phyloP scores from a whole-genome alignment of 78 protist species.

The Cavenderia fasciculata region DNA sequence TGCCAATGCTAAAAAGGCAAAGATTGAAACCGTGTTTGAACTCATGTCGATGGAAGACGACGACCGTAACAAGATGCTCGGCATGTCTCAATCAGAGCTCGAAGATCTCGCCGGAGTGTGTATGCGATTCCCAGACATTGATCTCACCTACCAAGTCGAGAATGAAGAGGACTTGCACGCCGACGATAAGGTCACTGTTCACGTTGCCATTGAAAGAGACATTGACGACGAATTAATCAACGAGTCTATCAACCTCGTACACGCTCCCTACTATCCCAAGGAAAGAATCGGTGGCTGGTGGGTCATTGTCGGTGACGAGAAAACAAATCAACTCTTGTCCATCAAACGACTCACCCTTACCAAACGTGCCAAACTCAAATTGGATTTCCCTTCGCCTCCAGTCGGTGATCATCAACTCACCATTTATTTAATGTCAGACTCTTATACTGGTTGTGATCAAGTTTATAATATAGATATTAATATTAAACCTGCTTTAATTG shows the following conservation, averaged over 20 bases:
- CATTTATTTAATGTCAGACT: conserved; percentile 93
- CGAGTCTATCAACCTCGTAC: conserved; percentile 48
- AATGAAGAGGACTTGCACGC: conserved; percentile 45
- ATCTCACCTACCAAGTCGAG: conserved; percentile 40
- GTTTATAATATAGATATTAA: conserved; percentile 81
- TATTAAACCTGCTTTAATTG: conserved; percentile 43
- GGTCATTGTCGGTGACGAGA: conserved; percentile 77
- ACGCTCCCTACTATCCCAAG: conserved; percentile 85
- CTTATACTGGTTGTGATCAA: conserved; percentile 95
- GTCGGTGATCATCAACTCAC: conserved; percentile 81
- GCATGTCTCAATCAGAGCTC: conserved; percentile 37
- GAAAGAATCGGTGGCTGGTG: conserved; percentile 85
- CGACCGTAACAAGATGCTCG: conserved; percentile 71
- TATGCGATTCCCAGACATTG: conserved; percentile 84
- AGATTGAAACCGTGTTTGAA: conserved; percentile 89
- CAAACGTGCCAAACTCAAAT: conserved; percentile 46
- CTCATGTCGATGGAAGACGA: conserved; percentile 93
- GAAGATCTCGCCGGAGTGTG: conserved; percentile 52
- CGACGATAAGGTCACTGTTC: conserved; percentile 58
- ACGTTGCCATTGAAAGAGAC: conserved; percentile 84
- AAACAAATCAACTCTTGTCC: conserved; percentile 54
- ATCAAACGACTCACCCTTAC: conserved; percentile 82
- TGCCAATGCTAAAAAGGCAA: conserved; percentile 3
- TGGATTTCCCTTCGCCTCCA: conserved; percentile 91
- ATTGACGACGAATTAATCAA: background rate